Conservation (phyloP, 208 protist species). For the Crithidia brevicula region DNA sequence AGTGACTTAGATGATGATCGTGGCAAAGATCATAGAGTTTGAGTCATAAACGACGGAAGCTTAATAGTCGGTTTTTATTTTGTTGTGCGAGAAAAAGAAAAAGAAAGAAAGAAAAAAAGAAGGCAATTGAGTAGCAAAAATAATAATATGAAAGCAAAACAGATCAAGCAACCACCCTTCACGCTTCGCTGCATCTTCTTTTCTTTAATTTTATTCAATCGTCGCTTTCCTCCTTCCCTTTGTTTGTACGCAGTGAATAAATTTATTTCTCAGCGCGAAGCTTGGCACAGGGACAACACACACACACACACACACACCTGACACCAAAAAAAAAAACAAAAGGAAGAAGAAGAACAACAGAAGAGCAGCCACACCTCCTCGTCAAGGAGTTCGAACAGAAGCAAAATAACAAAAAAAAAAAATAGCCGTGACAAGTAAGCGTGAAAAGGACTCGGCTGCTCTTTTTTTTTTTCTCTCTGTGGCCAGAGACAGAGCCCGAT, state of each 20-base stretch:
- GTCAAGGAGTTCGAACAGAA: too few relatives aligned
- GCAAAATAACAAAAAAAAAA: too few relatives aligned
- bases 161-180: not conserved
- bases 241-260: not conserved
- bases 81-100: not conserved
- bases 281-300: not conserved
- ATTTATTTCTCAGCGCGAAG: not conserved
- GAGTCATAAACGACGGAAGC: too few relatives aligned
- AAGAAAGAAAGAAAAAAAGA: slow-evolving; percentile 3
- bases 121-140: not conserved
- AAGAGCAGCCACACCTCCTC: too few relatives aligned
- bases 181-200: not conserved
- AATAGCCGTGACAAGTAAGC: too few relatives aligned
- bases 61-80: too few relatives aligned
- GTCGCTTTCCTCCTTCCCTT: not conserved
- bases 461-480: too few relatives aligned
- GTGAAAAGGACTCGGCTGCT: too few relatives aligned
- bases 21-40: too few relatives aligned
- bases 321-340: not conserved
- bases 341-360: not conserved
- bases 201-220: not conserved
- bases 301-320: too few relatives aligned
- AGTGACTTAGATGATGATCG: too few relatives aligned
- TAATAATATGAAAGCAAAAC: not conserved
- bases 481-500: too few relatives aligned